These are phyloP conservation scores for Aspergillus pseudoviridinutans DNA, from an alignment of 2,329 filamentous ascomycete genomes.

Conservation along the genomic window DNA sequence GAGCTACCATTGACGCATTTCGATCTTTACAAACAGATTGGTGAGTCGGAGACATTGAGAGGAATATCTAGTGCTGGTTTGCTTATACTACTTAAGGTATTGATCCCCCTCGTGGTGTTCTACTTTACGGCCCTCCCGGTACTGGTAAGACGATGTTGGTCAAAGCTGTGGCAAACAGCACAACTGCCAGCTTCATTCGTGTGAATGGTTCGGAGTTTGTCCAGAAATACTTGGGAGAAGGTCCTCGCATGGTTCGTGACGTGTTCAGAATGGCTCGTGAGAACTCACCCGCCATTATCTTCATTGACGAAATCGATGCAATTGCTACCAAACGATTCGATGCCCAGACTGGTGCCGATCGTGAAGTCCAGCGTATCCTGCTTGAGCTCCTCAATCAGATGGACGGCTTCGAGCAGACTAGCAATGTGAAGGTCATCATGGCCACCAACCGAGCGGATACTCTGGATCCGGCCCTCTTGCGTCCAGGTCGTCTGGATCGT, in stretches of 20 bases:
- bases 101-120: slow-evolving; percentile 90
- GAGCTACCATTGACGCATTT: slow-evolving; percentile 96
- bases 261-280: slow-evolving; percentile 99
- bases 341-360: slow-evolving; percentile 93
- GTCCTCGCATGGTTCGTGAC: slow-evolving; percentile 96
- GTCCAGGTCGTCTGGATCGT: slow-evolving; percentile 89
- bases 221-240: slow-evolving; percentile 97
- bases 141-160: slow-evolving; percentile 97
- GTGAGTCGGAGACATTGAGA: slow-evolving; percentile 37
- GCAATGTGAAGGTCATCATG: slow-evolving; percentile 99
- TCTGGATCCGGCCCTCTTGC: slow-evolving; percentile 87
- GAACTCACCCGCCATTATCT: slow-evolving; percentile 97
- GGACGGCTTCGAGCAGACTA: slow-evolving; percentile 98
- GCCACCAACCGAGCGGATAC: slow-evolving; percentile 98
- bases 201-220: slow-evolving; percentile 98
- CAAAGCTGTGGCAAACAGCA: slow-evolving; percentile 97
- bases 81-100: slow-evolving; percentile 53
- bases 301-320: slow-evolving; percentile 98
- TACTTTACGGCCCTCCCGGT: slow-evolving; percentile 92
- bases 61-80: not conserved
- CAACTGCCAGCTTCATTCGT: slow-evolving; percentile 95
- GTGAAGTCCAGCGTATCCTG: slow-evolving; percentile 97
- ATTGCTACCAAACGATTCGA: slow-evolving; percentile 99
- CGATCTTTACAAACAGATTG: slow-evolving; percentile 98
- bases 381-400: slow-evolving; percentile 98